Percentiles rank a stretch among this genome's conserved stretches.
Evolutionary conservation across 2,329 filamentous ascomycete genomes (phyloP).

Genomic region (Cladophialophora bantiana): DNA sequence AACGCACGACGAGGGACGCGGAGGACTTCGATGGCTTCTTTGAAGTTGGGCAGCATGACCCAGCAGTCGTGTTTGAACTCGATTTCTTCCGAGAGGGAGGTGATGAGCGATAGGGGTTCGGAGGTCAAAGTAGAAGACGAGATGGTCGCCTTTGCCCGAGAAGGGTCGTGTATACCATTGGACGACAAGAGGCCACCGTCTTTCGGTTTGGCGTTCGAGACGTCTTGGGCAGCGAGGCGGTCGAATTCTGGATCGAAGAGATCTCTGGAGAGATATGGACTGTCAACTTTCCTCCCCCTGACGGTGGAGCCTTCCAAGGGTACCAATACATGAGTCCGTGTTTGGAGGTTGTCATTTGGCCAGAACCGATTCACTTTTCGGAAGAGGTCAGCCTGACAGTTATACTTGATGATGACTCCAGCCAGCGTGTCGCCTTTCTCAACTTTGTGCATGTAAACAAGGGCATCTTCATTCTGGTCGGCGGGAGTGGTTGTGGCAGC

Average conservation of each 20-base stretch:
- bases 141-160: conserved; percentile 6
- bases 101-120: conserved; percentile 29
- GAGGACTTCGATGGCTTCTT: conserved; percentile 80
- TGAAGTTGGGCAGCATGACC: conserved; percentile 78
- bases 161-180: conserved; percentile 13
- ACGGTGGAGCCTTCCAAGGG: conserved; percentile 89
- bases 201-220: neutral
- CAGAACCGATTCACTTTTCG: conserved; percentile 91
- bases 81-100: conserved; percentile 55
- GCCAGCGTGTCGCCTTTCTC: conserved; percentile 84
- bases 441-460: conserved; percentile 91
- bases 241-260: conserved; percentile 29
- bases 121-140: conserved; percentile 23
- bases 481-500: conserved; percentile 42
- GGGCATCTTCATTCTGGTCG: conserved; percentile 67
- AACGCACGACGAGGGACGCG: conserved; percentile 80
- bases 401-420: conserved; percentile 87
- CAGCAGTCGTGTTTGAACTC: conserved; percentile 89
- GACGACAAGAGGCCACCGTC: neutral
- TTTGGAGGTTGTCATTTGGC: conserved; percentile 90
- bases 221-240: conserved; percentile 3
- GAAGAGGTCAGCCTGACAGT: conserved; percentile 82
- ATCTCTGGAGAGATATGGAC: conserved; percentile 34
- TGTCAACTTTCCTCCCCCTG: conserved; percentile 55
- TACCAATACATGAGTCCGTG: conserved; percentile 78